Conservation (phyloP, 2,329 filamentous ascomycete species). For the Herpotrichia juniperi region DNA sequence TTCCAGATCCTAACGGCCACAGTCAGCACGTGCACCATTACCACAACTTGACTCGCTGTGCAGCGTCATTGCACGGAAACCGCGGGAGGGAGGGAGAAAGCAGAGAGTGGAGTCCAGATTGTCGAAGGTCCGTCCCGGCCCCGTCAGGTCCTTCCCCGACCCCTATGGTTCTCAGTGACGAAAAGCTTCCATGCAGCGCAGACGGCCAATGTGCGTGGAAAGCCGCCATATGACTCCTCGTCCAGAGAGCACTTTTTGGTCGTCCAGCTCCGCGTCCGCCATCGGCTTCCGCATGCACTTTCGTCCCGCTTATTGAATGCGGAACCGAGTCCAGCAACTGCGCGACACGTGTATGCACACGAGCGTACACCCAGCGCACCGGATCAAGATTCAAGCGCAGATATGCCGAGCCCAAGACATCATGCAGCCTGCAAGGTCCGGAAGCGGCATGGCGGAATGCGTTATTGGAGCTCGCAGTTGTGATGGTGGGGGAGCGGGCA, state of each 20-base stretch:
- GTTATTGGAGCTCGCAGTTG: slow-evolving; percentile 23
- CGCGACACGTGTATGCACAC: slow-evolving; percentile 45
- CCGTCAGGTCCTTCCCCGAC: background rate
- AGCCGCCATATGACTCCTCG: slow-evolving; percentile 8
- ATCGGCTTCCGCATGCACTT: slow-evolving; percentile 19
- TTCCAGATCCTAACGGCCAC: slow-evolving; percentile 88
- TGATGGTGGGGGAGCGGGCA: slow-evolving; percentile 17
- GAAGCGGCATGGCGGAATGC: slow-evolving; percentile 3
- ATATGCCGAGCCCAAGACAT: slow-evolving; percentile 13
- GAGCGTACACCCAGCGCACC: slow-evolving; percentile 17
- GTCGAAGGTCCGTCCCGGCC: background rate
- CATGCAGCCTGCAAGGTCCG: slow-evolving; percentile 3
- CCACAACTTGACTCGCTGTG: slow-evolving; percentile 8
- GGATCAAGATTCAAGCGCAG: slow-evolving; percentile 24
- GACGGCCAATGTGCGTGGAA: slow-evolving; percentile 3
- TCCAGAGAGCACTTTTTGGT: background rate
- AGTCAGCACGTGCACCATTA: slow-evolving; percentile 35
- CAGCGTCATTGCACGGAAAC: background rate
- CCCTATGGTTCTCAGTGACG: background rate
- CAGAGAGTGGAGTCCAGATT: background rate
- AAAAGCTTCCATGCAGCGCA: slow-evolving; percentile 12
- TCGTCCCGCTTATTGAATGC: slow-evolving; percentile 23
- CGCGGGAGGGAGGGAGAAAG: background rate
- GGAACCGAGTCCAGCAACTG: slow-evolving; percentile 34
- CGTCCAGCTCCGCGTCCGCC: slow-evolving; percentile 28